Conservation (phyloP, 805 yeast genomes). For the Candida tibetensis region DNA sequence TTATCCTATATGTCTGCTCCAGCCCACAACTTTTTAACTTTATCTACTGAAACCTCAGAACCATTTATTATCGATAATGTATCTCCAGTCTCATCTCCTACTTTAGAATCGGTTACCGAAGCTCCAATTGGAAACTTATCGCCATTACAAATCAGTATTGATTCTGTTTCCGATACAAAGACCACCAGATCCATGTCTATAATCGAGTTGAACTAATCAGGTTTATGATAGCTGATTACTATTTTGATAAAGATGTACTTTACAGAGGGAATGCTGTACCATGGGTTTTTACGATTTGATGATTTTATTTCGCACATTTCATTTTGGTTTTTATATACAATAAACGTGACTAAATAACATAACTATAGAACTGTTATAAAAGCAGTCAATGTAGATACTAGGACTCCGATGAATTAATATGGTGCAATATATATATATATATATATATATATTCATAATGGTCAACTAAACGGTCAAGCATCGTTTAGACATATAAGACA, state of each 20-base stretch:
- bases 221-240: constrained; percentile 1
- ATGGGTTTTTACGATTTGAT: constrained; percentile 4
- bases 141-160: background rate
- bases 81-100: constrained; percentile 52
- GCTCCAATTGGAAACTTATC: background rate
- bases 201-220: constrained; percentile 22
- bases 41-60: constrained; percentile 54
- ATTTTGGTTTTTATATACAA: constrained; percentile 1
- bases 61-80: constrained; percentile 66
- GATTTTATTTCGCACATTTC: constrained; percentile 3
- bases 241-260: too few species aligned
- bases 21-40: constrained; percentile 43
- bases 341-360: background rate
- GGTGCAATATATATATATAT: too few species aligned
- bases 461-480: too few species aligned
- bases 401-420: too few species aligned
- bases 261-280: too few species aligned
- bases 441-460: too few species aligned
- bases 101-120: constrained; percentile 6
- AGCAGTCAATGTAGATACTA: too few species aligned
- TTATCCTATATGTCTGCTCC: constrained; percentile 6
- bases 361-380: background rate
- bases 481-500: too few species aligned
- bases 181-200: constrained; percentile 20
- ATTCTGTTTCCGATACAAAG: background rate